Evolutionary conservation across 495 filamentous ascomycete species (phyloP), one percentile per base, ranked within the genome.

Genomic region (Podospora pseudocomata): DNA sequence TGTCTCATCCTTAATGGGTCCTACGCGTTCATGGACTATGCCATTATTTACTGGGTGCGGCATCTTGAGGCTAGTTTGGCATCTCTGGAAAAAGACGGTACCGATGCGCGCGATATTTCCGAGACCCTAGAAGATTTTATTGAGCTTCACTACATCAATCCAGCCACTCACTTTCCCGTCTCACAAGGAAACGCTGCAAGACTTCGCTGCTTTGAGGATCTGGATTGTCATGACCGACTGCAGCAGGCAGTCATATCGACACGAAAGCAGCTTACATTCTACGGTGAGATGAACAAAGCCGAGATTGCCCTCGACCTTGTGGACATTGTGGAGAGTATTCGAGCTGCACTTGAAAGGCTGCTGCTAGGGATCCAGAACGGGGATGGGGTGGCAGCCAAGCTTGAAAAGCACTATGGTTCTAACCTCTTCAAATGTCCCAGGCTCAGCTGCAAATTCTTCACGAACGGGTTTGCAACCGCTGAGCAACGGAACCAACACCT

Each of bases 1-100:
- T 2, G 5, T 9, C 23, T 18, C 4, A 26, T 61, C 5, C 4
- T 61, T 13, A 4, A 26, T 5, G 59, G 59, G 9, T 30, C 20
- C 5, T 61, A 61, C 27, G 59, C 59, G 16, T 61, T 61, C 26
- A 28, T 28, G 26, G 59, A 61, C 5, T 61, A 61, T 28, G 59
- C 59, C 19, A 20, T 61, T 7, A 7, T 30, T 5, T 28, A 28
- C 59, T 61, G 59, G 59, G 59, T 61, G 0, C 59, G 23, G 26
- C 59, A 61, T 28, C 59, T 61, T 18, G 16, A 28, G 5, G 20
- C 23, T 5, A 28, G 59, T 13, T 30, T 30, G 6, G 39, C 13
- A 11, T 49, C 5, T 13, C 59, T 18, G 16, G 59, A 61, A 3
- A 18, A 7, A 1, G 27, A 28, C 0, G 27, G 11, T 18, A 15